Base-by-base conservation (phyloP, 1,284 basidiomycete genomes). In the Exobasidium rhododendri region DNA sequence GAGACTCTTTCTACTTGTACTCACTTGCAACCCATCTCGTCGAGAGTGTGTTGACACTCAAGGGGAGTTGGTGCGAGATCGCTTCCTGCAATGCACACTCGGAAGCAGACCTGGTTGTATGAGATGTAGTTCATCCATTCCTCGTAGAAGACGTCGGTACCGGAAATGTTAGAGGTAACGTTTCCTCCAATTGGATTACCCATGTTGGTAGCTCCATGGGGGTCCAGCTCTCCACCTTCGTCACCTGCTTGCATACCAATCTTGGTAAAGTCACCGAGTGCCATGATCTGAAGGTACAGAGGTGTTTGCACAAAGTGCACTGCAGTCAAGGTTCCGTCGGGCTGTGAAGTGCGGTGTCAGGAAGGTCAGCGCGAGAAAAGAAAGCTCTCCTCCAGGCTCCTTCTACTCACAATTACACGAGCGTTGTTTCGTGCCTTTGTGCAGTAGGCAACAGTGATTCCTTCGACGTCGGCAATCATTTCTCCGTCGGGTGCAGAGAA, bases 371-470 rank as follows among this genome's bases (percentile, higher is more conserved):
- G 43, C 43, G 14, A 44, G 43, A 44, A 44, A 44, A 44, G 14
- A 44, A 44, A 22, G 43, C 14, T 44, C n/a, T n/a, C n/a, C n/a
- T n/a, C n/a, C 35, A 40, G 17, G 35, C 35, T 40, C 17, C 17
- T 7, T 10, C 14, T 24, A 59, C 58, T 58, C 51, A 59, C 58
- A 53, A 79, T 79, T 49, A 79, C 76, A 64, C 77, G 77, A 1
- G 77, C 77, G 40, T 77, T 73, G 73, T 79, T 79, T 35, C 77
- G 71, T 1, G 78, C 58, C 69, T 78, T 86, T 40, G 87, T 88
- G 82, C 89, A 91, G 85, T 85, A 90, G 0, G 87, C 86, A 20
- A 90, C 86, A 66, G 85, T 86, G 74, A 86, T 82, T 43, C 83
- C 85, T 79, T 90, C 89, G 3, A 85, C 84, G 67, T 88, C 83